Evolutionary conservation across 1,284 basidiomycete species (phyloP), one percentile per base, ranked within the genome.

Genomic region (Ustilago sp.): DNA sequence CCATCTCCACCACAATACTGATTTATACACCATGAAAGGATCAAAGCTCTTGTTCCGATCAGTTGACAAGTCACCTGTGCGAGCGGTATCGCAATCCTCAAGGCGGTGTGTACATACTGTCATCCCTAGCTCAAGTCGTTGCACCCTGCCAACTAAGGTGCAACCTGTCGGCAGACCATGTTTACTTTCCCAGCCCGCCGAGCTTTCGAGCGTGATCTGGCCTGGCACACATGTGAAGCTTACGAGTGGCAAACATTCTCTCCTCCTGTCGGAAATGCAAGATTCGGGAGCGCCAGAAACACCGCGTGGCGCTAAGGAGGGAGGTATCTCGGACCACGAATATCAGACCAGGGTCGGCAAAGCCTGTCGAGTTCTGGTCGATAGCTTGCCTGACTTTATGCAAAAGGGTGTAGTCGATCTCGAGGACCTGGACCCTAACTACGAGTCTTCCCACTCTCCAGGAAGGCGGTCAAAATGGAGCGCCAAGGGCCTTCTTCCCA

Each of bases 311-410:
- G 11, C 36, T 9, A 28, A 31, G 8, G 19, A 31, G 8, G 39
- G 31, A 23, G 54, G 60, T 6, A 64, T 73, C 32, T 64, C 70
- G 8, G 79, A 81, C 32, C 78, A 80, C 39, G 80, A 81, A 51
- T 81, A 81, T 34, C 68, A 73, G 56, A 65, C 64, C 6, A 39
- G 80, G n/a, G 65, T 81, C 7, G 78, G 78, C 48, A 70, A 75
- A 50, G 75, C 78, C 2, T 74, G 75, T 28, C 55, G 67, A 17
- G 70, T 81, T 7, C 55, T 81, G 15, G 54, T 75, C 41, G 65
- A 73, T 12, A 80, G 69, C 15, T 56, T 81, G 3, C 78, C 80
- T 0, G 64, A 80, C 52, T 81, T 80, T 48, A 74, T 80, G 70
- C 34, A 59, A 8, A 63, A 70, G 43, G 77, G 78, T 31, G 63